A percentile compares a stretch with the other conserved stretches of the same genome.
Conservation (phyloP, 768 basidiomycete genomes). For the Termitomyces sp. region DNA sequence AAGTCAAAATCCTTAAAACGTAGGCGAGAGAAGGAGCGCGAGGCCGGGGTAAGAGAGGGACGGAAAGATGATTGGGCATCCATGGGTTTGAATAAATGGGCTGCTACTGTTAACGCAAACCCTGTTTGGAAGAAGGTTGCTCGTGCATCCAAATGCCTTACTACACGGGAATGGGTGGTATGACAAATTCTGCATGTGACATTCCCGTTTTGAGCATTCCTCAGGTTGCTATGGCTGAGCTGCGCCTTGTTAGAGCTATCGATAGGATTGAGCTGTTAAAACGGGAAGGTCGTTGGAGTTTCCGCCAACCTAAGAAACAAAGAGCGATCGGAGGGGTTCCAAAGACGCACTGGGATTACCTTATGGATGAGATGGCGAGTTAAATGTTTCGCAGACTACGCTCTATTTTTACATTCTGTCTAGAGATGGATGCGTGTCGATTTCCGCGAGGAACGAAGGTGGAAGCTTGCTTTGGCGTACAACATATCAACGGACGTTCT, state of each 20-base stretch:
- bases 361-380: conserved; percentile 93
- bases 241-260: conserved; percentile 72
- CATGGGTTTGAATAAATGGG: conserved; percentile 67
- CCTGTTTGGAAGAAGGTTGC: conserved; percentile 68
- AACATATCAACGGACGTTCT: conserved; percentile 77
- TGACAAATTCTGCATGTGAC: conserved; percentile 20
- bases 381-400: not conserved
- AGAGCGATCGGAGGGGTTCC: conserved; percentile 65
- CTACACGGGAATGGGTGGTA: conserved; percentile 79
- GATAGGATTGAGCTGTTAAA: conserved; percentile 85
- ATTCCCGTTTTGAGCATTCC: conserved; percentile 1
- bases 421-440: conserved; percentile 97
- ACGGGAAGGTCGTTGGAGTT: conserved; percentile 78
- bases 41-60: conserved; percentile 24
- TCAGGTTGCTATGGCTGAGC: conserved; percentile 74
- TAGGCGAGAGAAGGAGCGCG: conserved; percentile 45
- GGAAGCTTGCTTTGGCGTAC: conserved; percentile 86
- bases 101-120: conserved; percentile 69
- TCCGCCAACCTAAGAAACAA: conserved; percentile 94
- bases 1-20: conserved; percentile 29
- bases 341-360: conserved; percentile 93
- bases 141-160: conserved; percentile 72
- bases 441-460: conserved; percentile 89
- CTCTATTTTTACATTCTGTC: conserved; percentile 4
- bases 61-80: conserved; percentile 56